Conservation (phyloP, 2,329 filamentous ascomycete genomes). For the Diplodia intermedia region DNA sequence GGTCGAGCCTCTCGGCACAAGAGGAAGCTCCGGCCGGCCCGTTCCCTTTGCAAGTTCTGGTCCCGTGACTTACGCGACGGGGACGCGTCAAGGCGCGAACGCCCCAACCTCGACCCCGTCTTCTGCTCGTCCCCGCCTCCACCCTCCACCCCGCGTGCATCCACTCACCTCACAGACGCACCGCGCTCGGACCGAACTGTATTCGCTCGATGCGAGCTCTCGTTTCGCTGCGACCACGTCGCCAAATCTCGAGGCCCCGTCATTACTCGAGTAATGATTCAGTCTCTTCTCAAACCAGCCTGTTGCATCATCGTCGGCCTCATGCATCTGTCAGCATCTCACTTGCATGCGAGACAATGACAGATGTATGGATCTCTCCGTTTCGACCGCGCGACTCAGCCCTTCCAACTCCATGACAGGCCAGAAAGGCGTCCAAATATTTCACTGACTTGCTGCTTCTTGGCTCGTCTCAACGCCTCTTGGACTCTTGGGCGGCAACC, state of each 20-base stretch:
- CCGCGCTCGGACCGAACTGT: conserved; percentile 15
- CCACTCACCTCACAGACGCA: not conserved
- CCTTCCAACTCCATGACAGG: not conserved
- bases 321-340: not conserved
- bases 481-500: not conserved
- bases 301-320: not conserved
- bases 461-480: not conserved
- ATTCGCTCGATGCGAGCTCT: not conserved
- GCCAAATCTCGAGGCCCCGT: not conserved
- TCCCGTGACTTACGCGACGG: conserved; percentile 19
- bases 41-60: not conserved
- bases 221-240: not conserved
- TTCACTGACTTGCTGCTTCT: conserved; percentile 12
- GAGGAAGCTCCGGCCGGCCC: not conserved
- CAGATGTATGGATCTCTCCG: not conserved
- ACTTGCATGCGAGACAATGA: not conserved
- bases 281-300: not conserved
- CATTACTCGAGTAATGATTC: conserved; percentile 2
- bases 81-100: not conserved
- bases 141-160: conserved; percentile 5
- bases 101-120: not conserved
- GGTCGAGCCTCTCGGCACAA: not conserved
- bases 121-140: conserved; percentile 1
- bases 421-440: conserved; percentile 14
- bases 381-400: conserved; percentile 1